phyloP scores from a whole-genome alignment of 768 basidiomycete genomes.

The Pisolithus albus region DNA sequence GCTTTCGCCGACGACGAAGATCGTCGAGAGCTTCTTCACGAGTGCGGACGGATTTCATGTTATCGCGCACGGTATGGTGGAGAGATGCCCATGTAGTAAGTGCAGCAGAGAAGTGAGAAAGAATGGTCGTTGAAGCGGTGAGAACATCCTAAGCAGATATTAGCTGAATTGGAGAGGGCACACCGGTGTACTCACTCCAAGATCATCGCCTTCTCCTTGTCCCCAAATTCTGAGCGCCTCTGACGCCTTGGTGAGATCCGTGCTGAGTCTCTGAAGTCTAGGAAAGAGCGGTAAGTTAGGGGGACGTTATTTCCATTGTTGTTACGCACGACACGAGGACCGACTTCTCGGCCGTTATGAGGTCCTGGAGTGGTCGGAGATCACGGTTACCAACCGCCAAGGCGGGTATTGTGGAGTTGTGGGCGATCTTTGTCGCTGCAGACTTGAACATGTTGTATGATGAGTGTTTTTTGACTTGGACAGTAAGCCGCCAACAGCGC shows the following conservation, averaged over 20 bases:
- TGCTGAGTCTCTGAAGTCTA: slow-evolving; percentile 60
- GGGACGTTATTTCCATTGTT: neutral
- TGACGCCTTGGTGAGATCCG: slow-evolving; percentile 60
- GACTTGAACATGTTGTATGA: slow-evolving; percentile 58
- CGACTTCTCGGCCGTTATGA: slow-evolving; percentile 84
- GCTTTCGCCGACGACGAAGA: slow-evolving; percentile 61
- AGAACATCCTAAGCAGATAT: slow-evolving; percentile 58
- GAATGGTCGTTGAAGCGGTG: slow-evolving; percentile 57
- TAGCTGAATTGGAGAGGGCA: neutral
- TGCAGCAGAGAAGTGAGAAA: slow-evolving; percentile 61
- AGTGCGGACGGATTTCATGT: slow-evolving; percentile 77
- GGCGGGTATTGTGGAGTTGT: slow-evolving; percentile 77
- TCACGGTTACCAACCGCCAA: slow-evolving; percentile 64
- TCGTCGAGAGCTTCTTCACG: slow-evolving; percentile 81
- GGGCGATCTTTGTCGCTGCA: slow-evolving; percentile 78
- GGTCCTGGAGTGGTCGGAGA: slow-evolving; percentile 73
- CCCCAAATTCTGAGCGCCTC: slow-evolving; percentile 74
- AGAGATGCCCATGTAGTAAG: slow-evolving; percentile 65
- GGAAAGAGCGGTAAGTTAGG: neutral
- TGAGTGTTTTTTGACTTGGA: neutral
- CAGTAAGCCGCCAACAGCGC: neutral
- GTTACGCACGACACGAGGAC: slow-evolving; percentile 65
- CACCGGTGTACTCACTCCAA: slow-evolving; percentile 45
- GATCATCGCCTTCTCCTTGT: slow-evolving; percentile 74
- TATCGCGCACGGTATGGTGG: slow-evolving; percentile 52